Base-by-base conservation (phyloP, 2,329 filamentous ascomycete species). In the Talaromyces rugulosus region DNA sequence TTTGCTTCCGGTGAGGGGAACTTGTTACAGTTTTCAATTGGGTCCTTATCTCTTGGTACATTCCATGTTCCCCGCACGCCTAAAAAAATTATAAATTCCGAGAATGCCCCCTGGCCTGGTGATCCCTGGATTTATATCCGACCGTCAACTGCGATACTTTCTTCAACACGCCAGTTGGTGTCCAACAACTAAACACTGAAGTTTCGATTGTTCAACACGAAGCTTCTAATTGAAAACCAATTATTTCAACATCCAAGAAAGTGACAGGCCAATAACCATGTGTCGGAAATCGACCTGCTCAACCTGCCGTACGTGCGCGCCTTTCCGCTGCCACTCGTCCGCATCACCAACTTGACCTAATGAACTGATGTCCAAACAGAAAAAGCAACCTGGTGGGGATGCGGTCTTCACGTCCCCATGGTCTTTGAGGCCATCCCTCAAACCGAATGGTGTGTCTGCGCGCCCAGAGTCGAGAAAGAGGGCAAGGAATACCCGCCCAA, bases 341-440 rank as follows among this genome's bases (percentile, higher is more conserved):
- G 11, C 16, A 36, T 12, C 34, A 7, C 6, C 42, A 47, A n/a
- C 23, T 23, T 23, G 23, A 47, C 12, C 42, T 18, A 18, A 47
- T 23, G 23, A 23, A 27, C 44, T 27, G 23, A 47, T 5, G 5
- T 8, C 8, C 1, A 47, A 47, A 47, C 44, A 66, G 65, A 66
- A 47, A 66, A 64, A 59, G 36, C 59, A 23, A 66, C 60, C 60
- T 66, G 64, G 65, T 64, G 59, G 57, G 65, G 65, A 31, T 65
- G 65, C 55, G 64, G 64, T 28, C 58, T 59, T 9, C 65, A 66
- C 42, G 61, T 65, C 47, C 60, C 64, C 23, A 60, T 56, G 62
- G 65, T 64, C 28, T 61, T 66, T 27, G 65, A 65, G 42, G n/a
- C 55, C 14, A 52, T 65, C 40, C 64, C 62, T 7, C 51, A 63